Percentiles rank a stretch among this genome's conserved stretches.
Evolutionary conservation across 1,284 basidiomycete genomes (phyloP).

Genomic region (Pterulicium gracile): DNA sequence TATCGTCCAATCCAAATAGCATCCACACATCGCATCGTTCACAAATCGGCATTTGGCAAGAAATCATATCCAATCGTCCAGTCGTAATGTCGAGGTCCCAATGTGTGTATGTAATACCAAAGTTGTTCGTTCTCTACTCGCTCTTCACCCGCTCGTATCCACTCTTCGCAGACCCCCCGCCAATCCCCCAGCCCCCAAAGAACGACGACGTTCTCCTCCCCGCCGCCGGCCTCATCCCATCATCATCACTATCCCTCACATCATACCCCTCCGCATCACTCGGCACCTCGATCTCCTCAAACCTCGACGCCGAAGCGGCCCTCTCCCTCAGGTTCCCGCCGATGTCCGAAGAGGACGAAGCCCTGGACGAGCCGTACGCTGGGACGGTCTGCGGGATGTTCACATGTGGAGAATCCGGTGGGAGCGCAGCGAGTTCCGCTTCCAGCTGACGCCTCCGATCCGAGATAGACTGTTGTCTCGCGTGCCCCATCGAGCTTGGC

Average conservation of each 20-base stretch:
- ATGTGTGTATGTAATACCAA: too few relatives aligned
- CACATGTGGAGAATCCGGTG: slow-evolving; percentile 14
- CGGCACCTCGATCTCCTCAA: slow-evolving; percentile 56
- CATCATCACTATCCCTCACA: slow-evolving; percentile 17
- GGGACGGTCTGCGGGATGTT: slow-evolving; percentile 19
- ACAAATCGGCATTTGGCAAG: too few relatives aligned
- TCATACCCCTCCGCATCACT: slow-evolving; percentile 57
- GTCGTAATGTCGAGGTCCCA: too few relatives aligned
- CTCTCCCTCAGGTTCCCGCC: slow-evolving; percentile 35
- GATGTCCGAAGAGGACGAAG: slow-evolving; percentile 29
- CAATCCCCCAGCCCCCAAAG: slow-evolving; percentile 22
- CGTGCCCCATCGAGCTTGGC: slow-evolving; percentile 6
- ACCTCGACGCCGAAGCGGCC: slow-evolving; percentile 26
- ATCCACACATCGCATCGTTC: too few relatives aligned
- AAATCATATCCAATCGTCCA: too few relatives aligned
- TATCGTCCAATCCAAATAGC: too few relatives aligned
- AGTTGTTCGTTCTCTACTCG: too few relatives aligned
- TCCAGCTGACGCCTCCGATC: slow-evolving; percentile 44
- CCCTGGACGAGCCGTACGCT: slow-evolving; percentile 20
- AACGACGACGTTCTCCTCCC: slow-evolving; percentile 22
- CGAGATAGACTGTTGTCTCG: slow-evolving; percentile 21
- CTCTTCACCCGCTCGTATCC: slow-evolving; percentile 21
- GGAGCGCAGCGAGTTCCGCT: slow-evolving; percentile 42
- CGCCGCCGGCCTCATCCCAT: slow-evolving; percentile 12
- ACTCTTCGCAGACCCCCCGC: slow-evolving; percentile 12